phyloP scores from a whole-genome alignment of 2,329 filamentous ascomycete genomes.

The Escovopsis weberi region DNA sequence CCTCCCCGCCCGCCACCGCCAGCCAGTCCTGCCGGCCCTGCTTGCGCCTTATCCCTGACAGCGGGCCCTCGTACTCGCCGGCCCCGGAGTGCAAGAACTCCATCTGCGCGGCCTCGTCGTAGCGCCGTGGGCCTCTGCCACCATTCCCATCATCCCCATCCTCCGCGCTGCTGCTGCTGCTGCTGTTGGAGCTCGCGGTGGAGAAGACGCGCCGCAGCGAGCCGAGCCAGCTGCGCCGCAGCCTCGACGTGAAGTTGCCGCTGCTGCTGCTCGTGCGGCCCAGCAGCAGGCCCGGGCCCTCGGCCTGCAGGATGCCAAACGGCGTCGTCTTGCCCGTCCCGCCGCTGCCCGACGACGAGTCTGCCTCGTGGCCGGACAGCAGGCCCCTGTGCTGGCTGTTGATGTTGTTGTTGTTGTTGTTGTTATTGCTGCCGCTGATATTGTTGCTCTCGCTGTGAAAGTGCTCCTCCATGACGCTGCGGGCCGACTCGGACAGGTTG shows the following conservation, averaged over 20 bases:
- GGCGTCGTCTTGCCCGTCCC: conserved; percentile 36
- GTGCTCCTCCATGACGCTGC: conserved; percentile 15
- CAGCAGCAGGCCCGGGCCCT: conserved; percentile 35
- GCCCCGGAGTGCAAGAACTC: conserved; percentile 19
- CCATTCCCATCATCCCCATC: too few relatives aligned
- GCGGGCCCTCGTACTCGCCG: conserved; percentile 29
- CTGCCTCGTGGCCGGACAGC: conserved; percentile 19
- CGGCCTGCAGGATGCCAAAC: conserved; percentile 36
- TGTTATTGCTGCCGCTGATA: conserved; percentile 19
- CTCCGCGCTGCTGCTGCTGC: conserved; percentile 11
- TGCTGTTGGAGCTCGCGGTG: conserved; percentile 17
- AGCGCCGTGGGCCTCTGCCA: too few relatives aligned
- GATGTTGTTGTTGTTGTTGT: conserved; percentile 18
- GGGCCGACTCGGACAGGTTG: conserved; percentile 40
- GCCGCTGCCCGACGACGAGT: conserved; percentile 31
- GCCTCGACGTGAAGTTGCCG: conserved; percentile 30
- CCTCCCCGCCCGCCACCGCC: conserved; percentile 18
- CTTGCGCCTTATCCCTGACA: conserved; percentile 35
- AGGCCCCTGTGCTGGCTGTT: conserved; percentile 14
- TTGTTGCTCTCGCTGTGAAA: conserved; percentile 24
- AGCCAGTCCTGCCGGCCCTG: conserved; percentile 40
- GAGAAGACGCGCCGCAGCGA: conserved; percentile 50
- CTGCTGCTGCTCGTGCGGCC: conserved; percentile 8
- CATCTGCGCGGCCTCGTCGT: conserved; percentile 16
- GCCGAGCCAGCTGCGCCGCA: conserved; percentile 50